Evolutionary conservation across 2,329 filamentous ascomycete genomes (phyloP).

Genomic region (Mariannaea elegans): DNA sequence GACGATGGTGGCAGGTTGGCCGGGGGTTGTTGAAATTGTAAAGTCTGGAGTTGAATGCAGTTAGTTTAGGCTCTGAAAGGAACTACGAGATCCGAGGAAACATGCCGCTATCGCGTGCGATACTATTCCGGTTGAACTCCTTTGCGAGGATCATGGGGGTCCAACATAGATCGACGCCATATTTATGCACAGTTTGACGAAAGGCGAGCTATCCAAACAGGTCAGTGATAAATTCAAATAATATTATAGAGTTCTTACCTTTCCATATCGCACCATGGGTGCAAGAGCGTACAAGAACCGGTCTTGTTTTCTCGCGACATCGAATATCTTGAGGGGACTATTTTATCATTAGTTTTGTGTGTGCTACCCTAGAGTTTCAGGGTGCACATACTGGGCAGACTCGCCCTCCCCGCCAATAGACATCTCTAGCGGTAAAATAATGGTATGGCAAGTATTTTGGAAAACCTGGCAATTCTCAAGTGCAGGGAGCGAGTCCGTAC

Average conservation of each 20-base stretch:
- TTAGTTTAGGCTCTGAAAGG: rapidly evolving
- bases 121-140: conserved; percentile 70
- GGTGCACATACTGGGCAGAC: conserved; percentile 34
- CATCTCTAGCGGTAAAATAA: no score
- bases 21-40: conserved; percentile 62
- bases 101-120: conserved; percentile 68
- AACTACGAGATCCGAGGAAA: conserved; percentile 1
- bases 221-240: conserved; percentile 1
- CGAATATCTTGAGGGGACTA: conserved; percentile 69
- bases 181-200: conserved; percentile 71
- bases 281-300: conserved; percentile 67
- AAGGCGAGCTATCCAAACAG: conserved; percentile 66
- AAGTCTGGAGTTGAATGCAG: conserved; percentile 56
- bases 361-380: conserved; percentile 32
- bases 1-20: conserved; percentile 68
- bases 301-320: conserved; percentile 59
- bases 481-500: no score
- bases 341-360: neutral
- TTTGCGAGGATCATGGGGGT: conserved; percentile 78
- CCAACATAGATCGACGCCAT: conserved; percentile 73
- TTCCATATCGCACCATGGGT: conserved; percentile 75
- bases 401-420: conserved; percentile 26
- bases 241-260: conserved; percentile 45
- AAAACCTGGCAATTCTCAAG: no score
- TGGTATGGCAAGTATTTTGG: no score